A percentile compares a stretch with the other conserved stretches of the same genome.
These are phyloP conservation scores for Calonectria pteridis DNA, from an alignment of 2,329 filamentous ascomycete genomes.

Conservation along the genomic window DNA sequence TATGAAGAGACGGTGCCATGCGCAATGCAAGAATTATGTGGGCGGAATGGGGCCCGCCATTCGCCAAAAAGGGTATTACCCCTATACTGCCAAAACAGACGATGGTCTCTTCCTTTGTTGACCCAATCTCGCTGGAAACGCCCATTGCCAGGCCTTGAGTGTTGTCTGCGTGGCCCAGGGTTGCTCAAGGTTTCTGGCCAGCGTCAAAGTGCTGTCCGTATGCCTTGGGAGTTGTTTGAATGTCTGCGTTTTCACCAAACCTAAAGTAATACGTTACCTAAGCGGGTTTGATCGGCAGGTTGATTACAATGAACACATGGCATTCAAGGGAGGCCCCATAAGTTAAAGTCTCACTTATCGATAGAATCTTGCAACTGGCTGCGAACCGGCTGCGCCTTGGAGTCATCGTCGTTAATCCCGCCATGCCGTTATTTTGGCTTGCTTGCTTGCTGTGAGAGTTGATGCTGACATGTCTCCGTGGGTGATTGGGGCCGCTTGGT, in stretches of 20 bases:
- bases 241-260: neutral
- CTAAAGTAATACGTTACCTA: neutral
- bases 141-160: neutral
- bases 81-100: neutral
- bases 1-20: slow-evolving; percentile 17
- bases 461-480: neutral
- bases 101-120: neutral
- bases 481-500: neutral
- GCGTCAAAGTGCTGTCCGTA: neutral
- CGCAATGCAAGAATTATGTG: slow-evolving; percentile 28
- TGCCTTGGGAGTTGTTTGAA: neutral
- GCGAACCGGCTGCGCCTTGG: too few relatives aligned
- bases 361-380: neutral
- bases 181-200: neutral
- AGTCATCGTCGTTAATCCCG: neutral
- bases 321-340: slow-evolving; percentile 24
- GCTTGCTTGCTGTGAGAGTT: neutral
- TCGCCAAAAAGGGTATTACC: neutral
- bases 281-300: neutral
- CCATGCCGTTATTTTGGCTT: neutral
- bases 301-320: neutral
- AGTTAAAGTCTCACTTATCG: neutral
- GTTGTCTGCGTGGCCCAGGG: neutral
- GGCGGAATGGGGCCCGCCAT: slow-evolving; percentile 12
- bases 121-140: neutral